phyloP scores from a whole-genome alignment of 768 basidiomycete genomes.

The Auricularia sp. region DNA sequence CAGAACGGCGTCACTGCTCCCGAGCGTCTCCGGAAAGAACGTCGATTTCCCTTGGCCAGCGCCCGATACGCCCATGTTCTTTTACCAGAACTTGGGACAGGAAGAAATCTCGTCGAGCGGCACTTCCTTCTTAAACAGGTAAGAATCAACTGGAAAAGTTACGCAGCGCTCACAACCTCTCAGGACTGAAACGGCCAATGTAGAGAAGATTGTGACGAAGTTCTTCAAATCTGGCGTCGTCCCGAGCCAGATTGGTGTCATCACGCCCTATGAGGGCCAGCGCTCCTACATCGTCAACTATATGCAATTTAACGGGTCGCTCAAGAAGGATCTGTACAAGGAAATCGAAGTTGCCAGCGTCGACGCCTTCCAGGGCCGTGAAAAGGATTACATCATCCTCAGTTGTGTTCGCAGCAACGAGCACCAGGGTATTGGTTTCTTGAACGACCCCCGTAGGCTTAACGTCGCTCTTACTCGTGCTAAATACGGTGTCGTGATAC shows the following conservation, averaged over 20 bases:
- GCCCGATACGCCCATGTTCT: constrained; percentile 97
- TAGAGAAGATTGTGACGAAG: constrained; percentile 99
- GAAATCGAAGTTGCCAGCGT: constrained; percentile 99
- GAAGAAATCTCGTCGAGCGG: constrained; percentile 98
- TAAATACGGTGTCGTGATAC: constrained; percentile 95
- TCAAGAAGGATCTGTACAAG: constrained; percentile 99
- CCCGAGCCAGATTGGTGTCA: constrained; percentile 92
- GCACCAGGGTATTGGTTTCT: constrained; percentile 98
- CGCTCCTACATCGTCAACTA: constrained; percentile 97
- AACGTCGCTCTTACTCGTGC: constrained; percentile 97
- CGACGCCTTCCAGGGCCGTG: constrained; percentile 97
- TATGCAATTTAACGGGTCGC: constrained; percentile 99
- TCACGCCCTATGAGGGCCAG: constrained; percentile 98
- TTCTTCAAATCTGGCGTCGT: constrained; percentile 99
- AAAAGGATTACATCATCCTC: constrained; percentile 99
- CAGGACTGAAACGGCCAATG: constrained; percentile 96
- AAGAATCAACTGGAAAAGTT: constrained; percentile 7
- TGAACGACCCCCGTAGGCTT: constrained; percentile 92
- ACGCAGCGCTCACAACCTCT: too few relatives aligned
- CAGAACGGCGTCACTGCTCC: constrained; percentile 99
- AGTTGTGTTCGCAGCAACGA: constrained; percentile 98
- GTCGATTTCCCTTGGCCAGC: constrained; percentile 99
- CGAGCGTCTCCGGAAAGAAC: constrained; percentile 92
- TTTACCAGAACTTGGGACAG: constrained; percentile 98
- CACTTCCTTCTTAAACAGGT: constrained; percentile 96